Base-by-base conservation (phyloP, 352 stramenopile species). In the Saprolegnia parasitica region DNA sequence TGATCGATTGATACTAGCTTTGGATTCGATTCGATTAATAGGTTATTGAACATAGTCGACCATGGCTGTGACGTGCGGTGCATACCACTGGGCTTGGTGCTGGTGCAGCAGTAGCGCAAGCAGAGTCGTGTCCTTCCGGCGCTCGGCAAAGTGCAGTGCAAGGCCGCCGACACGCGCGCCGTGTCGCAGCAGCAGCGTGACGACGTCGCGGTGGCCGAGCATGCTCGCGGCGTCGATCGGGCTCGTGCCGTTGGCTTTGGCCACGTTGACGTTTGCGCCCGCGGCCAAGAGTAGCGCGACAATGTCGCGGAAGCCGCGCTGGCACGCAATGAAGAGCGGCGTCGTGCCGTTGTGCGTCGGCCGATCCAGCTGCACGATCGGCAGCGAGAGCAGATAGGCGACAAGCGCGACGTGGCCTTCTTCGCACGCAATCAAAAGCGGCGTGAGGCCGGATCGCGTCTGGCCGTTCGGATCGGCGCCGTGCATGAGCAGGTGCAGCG, bases 391-490 rank as follows among this genome's bases (percentile, higher is more conserved):
- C 39, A 95, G 65, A 55, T 82, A 88, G 32, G 80, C 72, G 24
- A 89, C 82, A n/a, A 93, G 76, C 39, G 67, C 74, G 1, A 77
- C 24, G 49, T 95, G 84, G 23, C 86, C 86, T 81, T 95, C 86
- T 65, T 95, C 86, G 46, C 81, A 84, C n/a, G 86, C 84, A 60
- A 95, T 93, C 65, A 92, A 93, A 32, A 95, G 71, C 9, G 86
- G 77, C 24, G 84, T 89, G 23, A 95, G 73, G 24, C 86, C 86
- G 0, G 86, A 95, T 35, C 86, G 80, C 10, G 86, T 95, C 64
- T 91, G 81, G 46, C 86, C 84, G 56, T 93, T 79, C 56, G 90
- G 67, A 55, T 74, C 67, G 35, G 83, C 79, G 9, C 83, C 83
- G 45, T 76, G 73, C n/a, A 67, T 73, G 0, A 93, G 73, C 45